A percentile compares a stretch with the other conserved stretches of the same genome.
Conservation (phyloP, 441 rosid genomes). For the Syzygium malaccense region DNA sequence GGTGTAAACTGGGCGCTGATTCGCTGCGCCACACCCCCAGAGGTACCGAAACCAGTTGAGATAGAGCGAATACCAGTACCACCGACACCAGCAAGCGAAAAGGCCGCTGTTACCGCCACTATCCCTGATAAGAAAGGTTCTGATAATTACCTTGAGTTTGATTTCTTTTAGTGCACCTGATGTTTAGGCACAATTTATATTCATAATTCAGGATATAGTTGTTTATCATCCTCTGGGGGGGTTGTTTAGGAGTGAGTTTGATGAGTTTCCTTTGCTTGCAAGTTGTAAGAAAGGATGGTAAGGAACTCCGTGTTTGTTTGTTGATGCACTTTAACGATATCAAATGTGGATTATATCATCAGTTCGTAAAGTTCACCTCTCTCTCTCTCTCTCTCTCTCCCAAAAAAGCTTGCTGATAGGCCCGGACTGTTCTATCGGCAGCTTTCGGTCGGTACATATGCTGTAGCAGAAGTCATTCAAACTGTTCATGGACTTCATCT, state of each 20-base stretch:
- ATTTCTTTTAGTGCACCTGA: constrained; percentile 65
- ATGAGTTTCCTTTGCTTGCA: background rate
- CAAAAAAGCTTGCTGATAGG: background rate
- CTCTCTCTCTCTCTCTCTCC: background rate
- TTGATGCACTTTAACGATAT: background rate
- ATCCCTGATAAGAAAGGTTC: constrained; percentile 51
- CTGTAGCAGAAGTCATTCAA: background rate
- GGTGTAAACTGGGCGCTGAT: constrained; percentile 98
- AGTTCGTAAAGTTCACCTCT: background rate
- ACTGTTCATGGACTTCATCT: background rate
- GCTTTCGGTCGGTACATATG: background rate
- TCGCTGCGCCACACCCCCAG: constrained; percentile 92
- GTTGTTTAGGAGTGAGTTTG: background rate
- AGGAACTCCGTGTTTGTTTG: background rate
- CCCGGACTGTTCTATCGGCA: background rate
- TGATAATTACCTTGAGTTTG: constrained; percentile 89
- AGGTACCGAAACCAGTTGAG: constrained; percentile 74
- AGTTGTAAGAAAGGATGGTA: background rate
- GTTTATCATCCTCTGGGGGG: background rate
- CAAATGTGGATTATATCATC: background rate
- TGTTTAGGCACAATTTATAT: background rate
- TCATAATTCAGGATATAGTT: background rate
- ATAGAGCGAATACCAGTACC: constrained; percentile 42
- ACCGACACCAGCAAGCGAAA: constrained; percentile 40
- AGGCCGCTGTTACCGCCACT: constrained; percentile 25